These are phyloP conservation scores for Candida verbasci DNA, from an alignment of 805 yeast genomes.

Conservation along the genomic window DNA sequence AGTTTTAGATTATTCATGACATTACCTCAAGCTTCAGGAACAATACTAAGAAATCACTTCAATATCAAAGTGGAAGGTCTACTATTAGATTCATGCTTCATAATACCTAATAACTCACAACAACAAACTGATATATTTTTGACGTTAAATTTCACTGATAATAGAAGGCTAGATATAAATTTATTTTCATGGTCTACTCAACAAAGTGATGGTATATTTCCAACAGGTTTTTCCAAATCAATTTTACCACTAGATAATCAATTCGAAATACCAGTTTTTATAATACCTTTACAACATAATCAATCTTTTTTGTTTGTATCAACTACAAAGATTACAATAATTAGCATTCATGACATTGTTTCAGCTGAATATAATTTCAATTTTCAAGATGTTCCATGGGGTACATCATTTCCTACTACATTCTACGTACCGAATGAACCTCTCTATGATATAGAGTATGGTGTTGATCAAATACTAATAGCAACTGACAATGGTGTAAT, in stretches of 20 bases:
- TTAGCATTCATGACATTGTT: slow-evolving; percentile 41
- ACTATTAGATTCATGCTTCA: slow-evolving; percentile 39
- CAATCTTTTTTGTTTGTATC: slow-evolving; percentile 37
- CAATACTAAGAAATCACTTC: slow-evolving; percentile 31
- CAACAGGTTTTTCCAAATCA: slow-evolving; percentile 24
- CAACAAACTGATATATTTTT: slow-evolving; percentile 21
- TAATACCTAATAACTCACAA: slow-evolving; percentile 27
- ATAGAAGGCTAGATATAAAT: slow-evolving; percentile 31
- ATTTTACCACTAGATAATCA: slow-evolving; percentile 36
- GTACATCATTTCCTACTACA: slow-evolving; percentile 35
- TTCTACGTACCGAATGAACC: slow-evolving; percentile 23
- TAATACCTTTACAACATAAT: slow-evolving; percentile 34
- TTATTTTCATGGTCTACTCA: slow-evolving; percentile 39
- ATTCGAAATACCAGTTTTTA: slow-evolving; percentile 40
- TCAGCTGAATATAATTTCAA: slow-evolving; percentile 43
- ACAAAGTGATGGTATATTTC: slow-evolving; percentile 17
- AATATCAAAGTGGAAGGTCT: slow-evolving; percentile 40
- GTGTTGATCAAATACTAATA: slow-evolving; percentile 24
- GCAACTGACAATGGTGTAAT: slow-evolving; percentile 33
- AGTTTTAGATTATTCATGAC: slow-evolving; percentile 36
- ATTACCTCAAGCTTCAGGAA: slow-evolving; percentile 32
- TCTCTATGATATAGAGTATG: slow-evolving; percentile 10
- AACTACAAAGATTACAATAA: slow-evolving; percentile 26
- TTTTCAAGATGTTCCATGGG: slow-evolving; percentile 14
- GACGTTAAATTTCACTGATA: slow-evolving; percentile 31